These are phyloP conservation scores for Torulaspora gathmanii DNA, from an alignment of 805 yeast genomes.

Conservation along the genomic window DNA sequence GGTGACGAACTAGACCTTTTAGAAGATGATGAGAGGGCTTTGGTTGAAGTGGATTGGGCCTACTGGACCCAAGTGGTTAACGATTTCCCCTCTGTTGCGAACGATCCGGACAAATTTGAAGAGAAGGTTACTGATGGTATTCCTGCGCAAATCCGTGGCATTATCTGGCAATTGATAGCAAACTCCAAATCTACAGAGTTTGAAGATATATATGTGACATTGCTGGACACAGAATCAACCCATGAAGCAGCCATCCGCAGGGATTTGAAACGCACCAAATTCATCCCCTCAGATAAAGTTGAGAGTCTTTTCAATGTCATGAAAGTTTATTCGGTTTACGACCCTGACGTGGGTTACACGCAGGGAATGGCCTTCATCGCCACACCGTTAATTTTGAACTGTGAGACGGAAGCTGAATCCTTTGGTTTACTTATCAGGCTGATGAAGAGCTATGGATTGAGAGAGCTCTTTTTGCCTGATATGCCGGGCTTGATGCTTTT, in stretches of 20 bases:
- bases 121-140: constrained; percentile 67
- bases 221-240: constrained; percentile 52
- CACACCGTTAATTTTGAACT: constrained; percentile 76
- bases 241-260: constrained; percentile 74
- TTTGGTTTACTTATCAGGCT: constrained; percentile 74
- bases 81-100: constrained; percentile 66
- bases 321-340: constrained; percentile 78
- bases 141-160: constrained; percentile 80
- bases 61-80: constrained; percentile 83
- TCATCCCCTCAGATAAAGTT: constrained; percentile 57
- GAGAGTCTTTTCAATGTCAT: constrained; percentile 69
- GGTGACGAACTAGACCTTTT: constrained; percentile 31
- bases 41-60: constrained; percentile 62
- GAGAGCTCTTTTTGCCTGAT: constrained; percentile 74
- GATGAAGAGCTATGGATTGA: constrained; percentile 79
- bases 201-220: constrained; percentile 32
- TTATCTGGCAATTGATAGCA: constrained; percentile 87
- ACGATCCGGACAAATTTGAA: constrained; percentile 54
- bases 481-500: constrained; percentile 90
- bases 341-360: constrained; percentile 93
- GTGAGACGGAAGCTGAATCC: constrained; percentile 67
- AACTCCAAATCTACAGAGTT: constrained; percentile 61
- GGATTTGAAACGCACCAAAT: constrained; percentile 82
- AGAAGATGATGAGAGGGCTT: constrained; percentile 38
- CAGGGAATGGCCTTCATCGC: constrained; percentile 96